A percentile compares a stretch with the other conserved stretches of the same genome.
Conservation (phyloP, 2,329 filamentous ascomycete genomes). For the Fusarium acutatum region DNA sequence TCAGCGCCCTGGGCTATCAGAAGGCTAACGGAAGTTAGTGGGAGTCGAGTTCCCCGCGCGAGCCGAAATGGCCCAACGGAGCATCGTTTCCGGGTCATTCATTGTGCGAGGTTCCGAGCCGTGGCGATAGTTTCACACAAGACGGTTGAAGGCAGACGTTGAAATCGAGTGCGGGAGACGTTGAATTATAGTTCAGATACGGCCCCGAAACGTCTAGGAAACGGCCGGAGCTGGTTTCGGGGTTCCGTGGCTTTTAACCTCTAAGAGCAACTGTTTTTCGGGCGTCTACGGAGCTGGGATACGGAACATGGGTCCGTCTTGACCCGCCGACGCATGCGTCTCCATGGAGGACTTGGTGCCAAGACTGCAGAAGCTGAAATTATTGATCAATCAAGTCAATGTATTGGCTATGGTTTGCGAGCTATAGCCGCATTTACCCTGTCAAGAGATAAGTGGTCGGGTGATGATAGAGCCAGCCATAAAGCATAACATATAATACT, state of each 20-base stretch:
- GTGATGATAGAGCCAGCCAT: background rate
- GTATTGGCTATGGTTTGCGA: conserved; percentile 24
- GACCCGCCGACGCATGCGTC: background rate
- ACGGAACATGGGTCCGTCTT: background rate
- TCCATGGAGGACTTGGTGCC: conserved; percentile 4
- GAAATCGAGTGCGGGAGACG: conserved; percentile 20
- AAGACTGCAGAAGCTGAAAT: background rate
- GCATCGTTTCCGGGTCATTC: conserved; percentile 2
- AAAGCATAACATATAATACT: background rate
- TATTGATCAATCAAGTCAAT: conserved; percentile 1
- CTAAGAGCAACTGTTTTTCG: conserved; percentile 22
- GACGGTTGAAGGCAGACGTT: background rate
- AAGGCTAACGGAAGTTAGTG: conserved; percentile 9
- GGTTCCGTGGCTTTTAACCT: conserved; percentile 1
- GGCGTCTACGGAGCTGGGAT: conserved; percentile 32
- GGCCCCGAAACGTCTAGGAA: conserved; percentile 21
- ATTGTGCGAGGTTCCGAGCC: background rate
- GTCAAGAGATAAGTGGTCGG: background rate
- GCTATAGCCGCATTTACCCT: background rate
- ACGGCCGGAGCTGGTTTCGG: conserved; percentile 17
- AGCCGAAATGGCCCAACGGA: conserved; percentile 6
- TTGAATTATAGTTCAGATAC: conserved; percentile 30
- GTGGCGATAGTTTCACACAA: background rate
- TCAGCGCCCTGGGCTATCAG: background rate
- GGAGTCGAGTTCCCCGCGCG: background rate